phyloP scores from a whole-genome alignment of 108 stramenopile species.

The Cyclotella sp. region DNA sequence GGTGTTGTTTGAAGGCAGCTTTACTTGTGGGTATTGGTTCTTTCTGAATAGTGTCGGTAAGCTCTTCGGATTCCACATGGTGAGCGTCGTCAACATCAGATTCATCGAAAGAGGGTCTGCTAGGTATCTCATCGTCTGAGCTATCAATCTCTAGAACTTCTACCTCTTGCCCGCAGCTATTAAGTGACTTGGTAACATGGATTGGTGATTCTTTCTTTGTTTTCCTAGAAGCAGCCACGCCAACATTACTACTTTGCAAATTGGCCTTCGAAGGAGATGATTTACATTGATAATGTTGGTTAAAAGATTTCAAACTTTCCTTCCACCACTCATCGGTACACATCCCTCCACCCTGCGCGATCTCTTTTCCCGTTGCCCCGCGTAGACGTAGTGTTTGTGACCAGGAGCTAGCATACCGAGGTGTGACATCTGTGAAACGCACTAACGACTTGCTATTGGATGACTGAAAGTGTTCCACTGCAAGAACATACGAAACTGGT shows the following conservation, averaged over 20 bases:
- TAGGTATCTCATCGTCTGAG: slow-evolving; percentile 39
- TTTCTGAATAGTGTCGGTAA: slow-evolving; percentile 37
- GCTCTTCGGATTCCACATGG: slow-evolving; percentile 60
- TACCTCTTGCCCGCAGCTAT: slow-evolving; percentile 14
- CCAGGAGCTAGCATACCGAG: slow-evolving; percentile 77
- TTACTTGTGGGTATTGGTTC: slow-evolving; percentile 89
- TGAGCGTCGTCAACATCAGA: slow-evolving; percentile 42
- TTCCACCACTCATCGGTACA: slow-evolving; percentile 56
- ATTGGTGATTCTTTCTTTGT: not conserved
- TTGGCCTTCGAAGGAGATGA: slow-evolving; percentile 1
- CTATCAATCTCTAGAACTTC: slow-evolving; percentile 59
- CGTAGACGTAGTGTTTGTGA: slow-evolving; percentile 65
- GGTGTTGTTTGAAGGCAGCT: slow-evolving; percentile 74
- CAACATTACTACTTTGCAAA: not conserved
- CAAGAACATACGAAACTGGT: slow-evolving; percentile 73
- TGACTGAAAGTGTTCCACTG: slow-evolving; percentile 62
- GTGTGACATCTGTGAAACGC: slow-evolving; percentile 86
- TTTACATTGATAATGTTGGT: slow-evolving; percentile 14
- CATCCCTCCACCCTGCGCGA: slow-evolving; percentile 33
- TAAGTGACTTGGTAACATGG: slow-evolving; percentile 38
- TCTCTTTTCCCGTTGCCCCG: slow-evolving; percentile 57
- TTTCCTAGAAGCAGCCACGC: not conserved
- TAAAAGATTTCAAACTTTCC: slow-evolving; percentile 31
- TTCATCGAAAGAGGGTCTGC: slow-evolving; percentile 8
- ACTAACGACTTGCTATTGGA: not conserved